Percentiles rank a stretch among this genome's conserved stretches.
These are phyloP conservation scores for Coelastrella sp. DNA, from an alignment of 139 green algal genomes.

Conservation along the genomic window DNA sequence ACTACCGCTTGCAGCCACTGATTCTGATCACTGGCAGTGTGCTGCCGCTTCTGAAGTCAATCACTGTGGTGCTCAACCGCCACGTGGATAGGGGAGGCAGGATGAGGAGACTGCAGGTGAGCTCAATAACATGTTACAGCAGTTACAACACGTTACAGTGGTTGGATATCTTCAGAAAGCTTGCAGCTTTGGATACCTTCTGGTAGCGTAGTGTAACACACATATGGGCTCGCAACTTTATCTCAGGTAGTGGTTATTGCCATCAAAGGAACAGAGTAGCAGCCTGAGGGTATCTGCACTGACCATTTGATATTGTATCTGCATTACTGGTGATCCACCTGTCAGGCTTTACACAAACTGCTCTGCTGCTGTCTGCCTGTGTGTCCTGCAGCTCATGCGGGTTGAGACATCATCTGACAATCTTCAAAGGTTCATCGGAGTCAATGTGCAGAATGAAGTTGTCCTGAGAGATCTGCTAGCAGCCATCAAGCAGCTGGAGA, in stretches of 20 bases:
- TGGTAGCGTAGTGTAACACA: too few species aligned
- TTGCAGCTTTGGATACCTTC: too few species aligned
- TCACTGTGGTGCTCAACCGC: slow-evolving; percentile 29
- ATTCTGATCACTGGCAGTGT: slow-evolving; percentile 58
- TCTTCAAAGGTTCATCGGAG: slow-evolving; percentile 40
- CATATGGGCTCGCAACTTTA: too few species aligned
- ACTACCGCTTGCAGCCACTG: slow-evolving; percentile 34
- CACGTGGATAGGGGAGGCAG: background rate
- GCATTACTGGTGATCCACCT: background rate
- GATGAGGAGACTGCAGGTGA: slow-evolving; percentile 3
- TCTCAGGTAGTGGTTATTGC: background rate
- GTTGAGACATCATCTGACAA: slow-evolving; percentile 47
- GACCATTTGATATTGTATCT: background rate
- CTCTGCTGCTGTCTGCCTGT: background rate
- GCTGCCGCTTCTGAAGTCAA: slow-evolving; percentile 57
- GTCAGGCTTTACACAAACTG: background rate
- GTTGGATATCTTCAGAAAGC: too few species aligned
- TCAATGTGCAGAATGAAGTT: background rate
- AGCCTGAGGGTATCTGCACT: background rate
- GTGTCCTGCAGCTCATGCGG: slow-evolving; percentile 49
- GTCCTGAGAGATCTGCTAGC: slow-evolving; percentile 8
- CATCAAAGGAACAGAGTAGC: background rate
- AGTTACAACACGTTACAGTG: too few species aligned
- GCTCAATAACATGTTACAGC: background rate
- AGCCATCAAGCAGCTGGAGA: background rate